Conservation (phyloP, 2,329 filamentous ascomycete species). For the Aureobasidium namibiae region DNA sequence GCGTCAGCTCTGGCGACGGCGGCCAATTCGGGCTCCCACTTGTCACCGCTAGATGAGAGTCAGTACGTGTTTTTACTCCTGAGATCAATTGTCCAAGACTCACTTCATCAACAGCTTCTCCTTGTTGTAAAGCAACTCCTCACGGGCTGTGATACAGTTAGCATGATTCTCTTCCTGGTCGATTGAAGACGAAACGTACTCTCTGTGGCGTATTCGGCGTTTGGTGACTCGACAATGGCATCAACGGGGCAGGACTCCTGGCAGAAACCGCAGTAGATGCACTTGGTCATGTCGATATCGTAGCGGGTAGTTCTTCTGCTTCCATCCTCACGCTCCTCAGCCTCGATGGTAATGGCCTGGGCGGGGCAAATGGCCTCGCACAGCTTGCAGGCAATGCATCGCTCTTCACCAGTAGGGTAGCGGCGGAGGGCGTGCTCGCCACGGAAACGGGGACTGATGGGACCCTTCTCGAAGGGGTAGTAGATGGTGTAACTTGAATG, state of each 20-base stretch:
- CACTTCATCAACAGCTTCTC: slow-evolving; percentile 49
- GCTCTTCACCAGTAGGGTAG: slow-evolving; percentile 95
- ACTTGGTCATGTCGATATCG: slow-evolving; percentile 99
- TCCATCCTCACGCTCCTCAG: slow-evolving; percentile 93
- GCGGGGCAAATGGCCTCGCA: slow-evolving; percentile 98
- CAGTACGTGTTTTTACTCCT: not conserved
- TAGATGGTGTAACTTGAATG: slow-evolving; percentile 80
- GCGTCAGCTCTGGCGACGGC: slow-evolving; percentile 87
- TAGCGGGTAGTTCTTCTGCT: slow-evolving; percentile 93
- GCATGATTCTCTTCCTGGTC: slow-evolving; percentile 79
- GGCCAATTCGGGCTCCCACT: slow-evolving; percentile 94
- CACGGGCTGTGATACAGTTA: slow-evolving; percentile 27
- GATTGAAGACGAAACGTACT: slow-evolving; percentile 58
- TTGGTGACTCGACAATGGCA: slow-evolving; percentile 59
- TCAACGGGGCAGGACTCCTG: slow-evolving; percentile 98
- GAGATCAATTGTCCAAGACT: slow-evolving; percentile 31
- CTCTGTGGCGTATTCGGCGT: slow-evolving; percentile 18
- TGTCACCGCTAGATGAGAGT: slow-evolving; percentile 33
- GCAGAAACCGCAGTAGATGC: slow-evolving; percentile 99
- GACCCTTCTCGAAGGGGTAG: slow-evolving; percentile 98
- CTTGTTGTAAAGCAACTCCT: slow-evolving; percentile 98
- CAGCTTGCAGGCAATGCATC: slow-evolving; percentile 99
- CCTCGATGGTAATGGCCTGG: slow-evolving; percentile 97
- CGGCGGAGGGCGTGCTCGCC: slow-evolving; percentile 94
- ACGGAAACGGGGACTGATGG: slow-evolving; percentile 94